phyloP scores from a whole-genome alignment of 2,329 filamentous ascomycete species.

The Arachnomyces sp. region DNA sequence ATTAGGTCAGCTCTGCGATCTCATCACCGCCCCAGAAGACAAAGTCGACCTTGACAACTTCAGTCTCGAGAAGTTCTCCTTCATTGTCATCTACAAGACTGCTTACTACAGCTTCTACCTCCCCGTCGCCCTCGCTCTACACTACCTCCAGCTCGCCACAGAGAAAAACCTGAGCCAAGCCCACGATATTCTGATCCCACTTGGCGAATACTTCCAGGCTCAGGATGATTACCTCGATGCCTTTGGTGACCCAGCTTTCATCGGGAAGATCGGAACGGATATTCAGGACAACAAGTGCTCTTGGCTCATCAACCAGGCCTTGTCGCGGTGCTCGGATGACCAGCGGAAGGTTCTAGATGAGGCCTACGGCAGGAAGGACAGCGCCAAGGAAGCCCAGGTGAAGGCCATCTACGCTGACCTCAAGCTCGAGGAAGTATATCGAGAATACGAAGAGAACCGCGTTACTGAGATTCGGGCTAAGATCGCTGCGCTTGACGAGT shows the following conservation, averaged over 20 bases:
- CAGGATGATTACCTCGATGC: constrained; percentile 99
- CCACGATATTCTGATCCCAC: constrained; percentile 86
- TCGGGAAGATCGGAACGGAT: constrained; percentile 98
- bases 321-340: constrained; percentile 70
- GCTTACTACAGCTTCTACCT: constrained; percentile 99
- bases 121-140: constrained; percentile 81
- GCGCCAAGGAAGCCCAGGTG: constrained; percentile 70
- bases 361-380: constrained; percentile 91
- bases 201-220: constrained; percentile 98
- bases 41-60: constrained; percentile 90
- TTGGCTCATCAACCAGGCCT: constrained; percentile 93
- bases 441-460: constrained; percentile 80
- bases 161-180: constrained; percentile 82
- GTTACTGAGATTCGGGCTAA: constrained; percentile 68
- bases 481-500: constrained; percentile 78
- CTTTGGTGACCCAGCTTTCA: constrained; percentile 83
- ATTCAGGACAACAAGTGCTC: constrained; percentile 99
- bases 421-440: constrained; percentile 72
- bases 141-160: constrained; percentile 78
- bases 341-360: constrained; percentile 83
- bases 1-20: constrained; percentile 86
- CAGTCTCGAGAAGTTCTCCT: constrained; percentile 87
- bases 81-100: constrained; percentile 99
- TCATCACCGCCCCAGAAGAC: constrained; percentile 93
- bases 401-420: constrained; percentile 87